Percentiles rank a stretch among this genome's conserved stretches.
Conservation (phyloP, 257 asterid species). For the Asclepias syriaca region DNA sequence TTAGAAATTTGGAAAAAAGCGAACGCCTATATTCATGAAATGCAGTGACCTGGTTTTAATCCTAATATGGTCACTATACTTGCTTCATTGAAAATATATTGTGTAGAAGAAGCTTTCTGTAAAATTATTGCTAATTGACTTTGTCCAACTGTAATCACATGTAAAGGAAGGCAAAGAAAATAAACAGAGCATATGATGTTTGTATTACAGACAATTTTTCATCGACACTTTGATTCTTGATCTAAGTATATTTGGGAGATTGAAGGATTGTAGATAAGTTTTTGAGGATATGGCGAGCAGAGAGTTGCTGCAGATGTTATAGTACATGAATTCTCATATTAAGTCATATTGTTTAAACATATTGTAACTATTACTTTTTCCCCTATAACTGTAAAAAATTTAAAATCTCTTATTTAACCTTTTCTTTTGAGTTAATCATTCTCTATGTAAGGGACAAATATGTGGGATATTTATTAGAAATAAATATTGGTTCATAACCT, state of each 20-base stretch:
- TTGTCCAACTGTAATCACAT: slow-evolving; percentile 54
- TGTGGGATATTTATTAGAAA: background rate
- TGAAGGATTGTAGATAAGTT: slow-evolving; percentile 58
- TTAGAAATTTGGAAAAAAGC: slow-evolving; percentile 73
- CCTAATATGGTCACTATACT: slow-evolving; percentile 65
- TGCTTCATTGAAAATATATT: slow-evolving; percentile 51
- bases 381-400: no score
- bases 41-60: slow-evolving; percentile 47
- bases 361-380: no score
- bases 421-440: no score
- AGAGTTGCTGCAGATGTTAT: slow-evolving; percentile 48
- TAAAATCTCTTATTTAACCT: no score
- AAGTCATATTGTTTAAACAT: no score
- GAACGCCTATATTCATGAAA: slow-evolving; percentile 37
- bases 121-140: slow-evolving; percentile 50
- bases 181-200: slow-evolving; percentile 50
- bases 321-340: no score
- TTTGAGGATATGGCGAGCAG: slow-evolving; percentile 76
- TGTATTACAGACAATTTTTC: slow-evolving; percentile 63
- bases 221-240: slow-evolving; percentile 43
- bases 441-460: no score
- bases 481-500: background rate
- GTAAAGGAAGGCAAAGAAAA: slow-evolving; percentile 63
- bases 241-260: slow-evolving; percentile 62
- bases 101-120: slow-evolving; percentile 70